Conservation (phyloP, 345 rosid genomes). For the Nephelium lappaceum region DNA sequence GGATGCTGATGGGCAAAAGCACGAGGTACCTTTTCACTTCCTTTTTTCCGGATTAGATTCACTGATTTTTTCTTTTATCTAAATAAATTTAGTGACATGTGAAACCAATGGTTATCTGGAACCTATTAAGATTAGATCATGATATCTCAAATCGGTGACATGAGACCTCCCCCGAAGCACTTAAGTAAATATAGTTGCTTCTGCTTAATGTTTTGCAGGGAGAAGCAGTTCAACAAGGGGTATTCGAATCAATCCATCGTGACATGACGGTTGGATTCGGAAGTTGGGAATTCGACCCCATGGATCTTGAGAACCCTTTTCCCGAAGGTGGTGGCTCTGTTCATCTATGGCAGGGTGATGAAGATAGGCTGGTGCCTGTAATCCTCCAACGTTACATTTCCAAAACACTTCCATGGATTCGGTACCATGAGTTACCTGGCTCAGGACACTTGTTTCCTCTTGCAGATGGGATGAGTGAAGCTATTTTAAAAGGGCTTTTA, state of each 20-base stretch:
- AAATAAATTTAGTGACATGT: too few relatives aligned
- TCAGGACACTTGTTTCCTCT: slow-evolving; percentile 53
- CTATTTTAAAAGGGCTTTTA: slow-evolving; percentile 45
- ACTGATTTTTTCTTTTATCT: too few relatives aligned
- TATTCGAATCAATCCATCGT: slow-evolving; percentile 50
- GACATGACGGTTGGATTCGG: slow-evolving; percentile 73
- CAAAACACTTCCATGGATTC: slow-evolving; percentile 55
- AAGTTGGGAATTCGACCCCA: slow-evolving; percentile 77
- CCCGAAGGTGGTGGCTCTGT: slow-evolving; percentile 54
- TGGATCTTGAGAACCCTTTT: slow-evolving; percentile 62
- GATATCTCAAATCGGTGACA: too few relatives aligned
- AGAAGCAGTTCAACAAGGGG: slow-evolving; percentile 58
- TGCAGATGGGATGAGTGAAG: slow-evolving; percentile 54
- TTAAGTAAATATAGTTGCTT: too few relatives aligned
- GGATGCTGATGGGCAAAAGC: slow-evolving; percentile 2
- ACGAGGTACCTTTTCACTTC: slow-evolving; percentile 24
- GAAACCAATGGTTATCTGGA: too few relatives aligned
- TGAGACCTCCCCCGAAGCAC: too few relatives aligned
- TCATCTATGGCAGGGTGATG: slow-evolving; percentile 82
- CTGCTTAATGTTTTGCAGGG: slow-evolving; percentile 24
- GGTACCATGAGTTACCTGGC: slow-evolving; percentile 58
- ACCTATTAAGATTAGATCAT: too few relatives aligned
- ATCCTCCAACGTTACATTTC: slow-evolving; percentile 48
- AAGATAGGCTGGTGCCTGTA: slow-evolving; percentile 56
- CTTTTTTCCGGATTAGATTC: too few relatives aligned